Evolutionary conservation across 345 rosid species (phyloP).

Genomic region (Adansonia digitata): DNA sequence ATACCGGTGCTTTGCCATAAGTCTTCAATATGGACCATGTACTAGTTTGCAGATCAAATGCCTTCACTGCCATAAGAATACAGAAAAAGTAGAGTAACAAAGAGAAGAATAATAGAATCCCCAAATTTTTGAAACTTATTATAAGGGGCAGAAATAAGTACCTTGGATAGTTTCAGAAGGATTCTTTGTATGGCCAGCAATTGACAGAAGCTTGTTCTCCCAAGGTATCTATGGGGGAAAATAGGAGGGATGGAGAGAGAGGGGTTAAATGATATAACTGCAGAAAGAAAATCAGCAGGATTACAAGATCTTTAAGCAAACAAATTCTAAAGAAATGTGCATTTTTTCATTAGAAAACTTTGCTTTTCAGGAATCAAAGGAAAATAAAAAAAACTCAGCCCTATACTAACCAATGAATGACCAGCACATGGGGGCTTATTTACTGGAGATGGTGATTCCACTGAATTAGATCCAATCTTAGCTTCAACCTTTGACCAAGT

Average conservation of each 20-base stretch:
- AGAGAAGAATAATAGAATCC: not conserved
- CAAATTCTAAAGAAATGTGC: slow-evolving; percentile 18
- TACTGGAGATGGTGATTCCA: slow-evolving; percentile 45
- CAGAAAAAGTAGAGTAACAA: not conserved
- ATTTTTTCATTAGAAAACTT: slow-evolving; percentile 14
- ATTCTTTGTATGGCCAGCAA: slow-evolving; percentile 95
- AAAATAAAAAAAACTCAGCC: slow-evolving; percentile 9
- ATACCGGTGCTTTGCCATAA: slow-evolving; percentile 95
- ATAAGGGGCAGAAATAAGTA: slow-evolving; percentile 17
- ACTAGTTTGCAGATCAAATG: slow-evolving; percentile 65
- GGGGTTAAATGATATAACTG: slow-evolving; percentile 10
- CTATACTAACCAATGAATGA: slow-evolving; percentile 82
- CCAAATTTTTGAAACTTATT: not conserved
- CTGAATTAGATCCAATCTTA: slow-evolving; percentile 50
- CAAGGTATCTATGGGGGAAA: slow-evolving; percentile 65
- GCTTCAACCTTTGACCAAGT: slow-evolving; percentile 89
- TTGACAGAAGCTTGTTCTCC: slow-evolving; percentile 84
- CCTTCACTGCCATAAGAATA: slow-evolving; percentile 63
- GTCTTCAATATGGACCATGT: slow-evolving; percentile 89
- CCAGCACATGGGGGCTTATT: slow-evolving; percentile 82
- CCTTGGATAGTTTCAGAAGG: slow-evolving; percentile 87
- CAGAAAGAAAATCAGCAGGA: slow-evolving; percentile 17
- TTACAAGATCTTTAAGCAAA: slow-evolving; percentile 19
- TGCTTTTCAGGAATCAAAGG: slow-evolving; percentile 14
- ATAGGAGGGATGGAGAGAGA: not conserved